phyloP scores from a whole-genome alignment of 169 alveolate species.

The Plasmodium knowlesi region DNA sequence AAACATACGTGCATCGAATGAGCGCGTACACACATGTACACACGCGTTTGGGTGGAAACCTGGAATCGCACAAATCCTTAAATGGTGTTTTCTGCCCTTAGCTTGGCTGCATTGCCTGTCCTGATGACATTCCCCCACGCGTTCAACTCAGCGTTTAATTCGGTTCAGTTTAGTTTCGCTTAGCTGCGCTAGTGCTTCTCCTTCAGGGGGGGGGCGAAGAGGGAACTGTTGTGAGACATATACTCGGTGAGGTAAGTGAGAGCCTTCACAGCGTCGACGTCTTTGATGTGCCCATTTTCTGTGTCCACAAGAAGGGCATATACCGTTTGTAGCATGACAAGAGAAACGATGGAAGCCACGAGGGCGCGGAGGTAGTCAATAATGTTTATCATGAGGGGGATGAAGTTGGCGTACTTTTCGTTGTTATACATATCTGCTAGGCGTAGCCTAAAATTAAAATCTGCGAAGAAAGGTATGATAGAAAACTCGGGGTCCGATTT shows the following conservation, averaged over 20 bases:
- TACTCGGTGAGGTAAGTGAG: background rate
- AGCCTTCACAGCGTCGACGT: conserved; percentile 1
- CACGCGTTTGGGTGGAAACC: no score
- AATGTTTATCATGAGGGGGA: conserved; percentile 1
- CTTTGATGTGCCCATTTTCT: background rate
- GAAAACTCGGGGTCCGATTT: background rate
- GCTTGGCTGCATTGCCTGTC: no score
- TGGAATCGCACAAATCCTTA: no score
- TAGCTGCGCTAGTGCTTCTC: background rate
- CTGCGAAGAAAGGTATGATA: background rate
- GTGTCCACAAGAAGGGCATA: conserved; percentile 7
- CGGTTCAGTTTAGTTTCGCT: no score
- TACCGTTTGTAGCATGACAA: background rate
- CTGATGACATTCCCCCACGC: background rate
- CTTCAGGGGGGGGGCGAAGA: background rate
- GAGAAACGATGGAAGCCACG: background rate
- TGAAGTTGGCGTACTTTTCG: background rate
- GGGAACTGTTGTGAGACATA: background rate
- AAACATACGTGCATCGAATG: background rate
- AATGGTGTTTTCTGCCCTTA: no score
- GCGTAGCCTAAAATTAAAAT: background rate
- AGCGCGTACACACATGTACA: background rate
- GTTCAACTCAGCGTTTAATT: no score
- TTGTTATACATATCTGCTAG: background rate
- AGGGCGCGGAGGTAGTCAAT: conserved; percentile 1